Conservation (phyloP, 805 yeast species). For the Yamadazyma nakazawae region DNA sequence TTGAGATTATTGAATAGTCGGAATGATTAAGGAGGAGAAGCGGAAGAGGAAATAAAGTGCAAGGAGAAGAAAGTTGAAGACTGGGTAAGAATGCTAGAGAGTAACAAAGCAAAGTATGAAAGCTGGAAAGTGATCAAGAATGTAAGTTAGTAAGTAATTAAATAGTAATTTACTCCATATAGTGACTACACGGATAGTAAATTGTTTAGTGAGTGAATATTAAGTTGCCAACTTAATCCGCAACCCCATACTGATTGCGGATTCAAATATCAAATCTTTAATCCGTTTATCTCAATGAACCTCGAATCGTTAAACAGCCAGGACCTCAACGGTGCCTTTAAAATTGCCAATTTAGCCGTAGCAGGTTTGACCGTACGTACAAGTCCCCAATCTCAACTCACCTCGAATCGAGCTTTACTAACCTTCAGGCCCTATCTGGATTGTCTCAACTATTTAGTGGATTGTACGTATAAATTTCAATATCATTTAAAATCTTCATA, state of each 20-base stretch:
- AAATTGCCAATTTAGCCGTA: conserved; percentile 51
- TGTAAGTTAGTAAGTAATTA: too few species aligned
- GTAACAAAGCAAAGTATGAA: too few species aligned
- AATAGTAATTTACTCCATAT: too few species aligned
- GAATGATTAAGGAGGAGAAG: background rate
- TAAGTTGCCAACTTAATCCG: background rate
- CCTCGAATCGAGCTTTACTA: conserved; percentile 6
- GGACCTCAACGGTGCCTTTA: conserved; percentile 46
- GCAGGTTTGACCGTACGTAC: conserved; percentile 52
- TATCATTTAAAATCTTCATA: background rate
- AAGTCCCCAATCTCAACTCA: conserved; percentile 11
- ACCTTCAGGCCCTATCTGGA: conserved; percentile 42
- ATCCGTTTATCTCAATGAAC: background rate
- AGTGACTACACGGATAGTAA: too few species aligned
- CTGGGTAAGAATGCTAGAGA: too few species aligned
- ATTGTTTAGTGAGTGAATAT: background rate
- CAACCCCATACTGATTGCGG: too few species aligned
- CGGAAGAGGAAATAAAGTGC: background rate
- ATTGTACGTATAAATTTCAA: conserved; percentile 31
- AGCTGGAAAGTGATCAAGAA: too few species aligned
- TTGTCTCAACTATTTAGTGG: conserved; percentile 50
- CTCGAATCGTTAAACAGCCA: conserved; percentile 12
- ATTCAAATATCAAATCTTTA: too few species aligned
- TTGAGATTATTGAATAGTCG: conserved; percentile 40
- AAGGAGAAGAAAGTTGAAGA: background rate